Conservation (phyloP, 306 rosid genomes). For the Vicia sativa region DNA sequence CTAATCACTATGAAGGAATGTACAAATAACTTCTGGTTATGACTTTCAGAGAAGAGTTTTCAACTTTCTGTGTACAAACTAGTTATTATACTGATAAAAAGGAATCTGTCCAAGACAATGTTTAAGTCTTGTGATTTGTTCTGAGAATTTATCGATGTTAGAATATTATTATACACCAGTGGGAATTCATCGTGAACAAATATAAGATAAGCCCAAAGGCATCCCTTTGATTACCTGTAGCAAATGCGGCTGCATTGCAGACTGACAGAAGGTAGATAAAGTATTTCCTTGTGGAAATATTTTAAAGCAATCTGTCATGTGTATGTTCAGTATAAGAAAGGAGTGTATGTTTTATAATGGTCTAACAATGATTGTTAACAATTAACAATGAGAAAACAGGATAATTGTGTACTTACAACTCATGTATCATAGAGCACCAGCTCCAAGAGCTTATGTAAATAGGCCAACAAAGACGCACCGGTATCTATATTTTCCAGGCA, state of each 20-base stretch:
- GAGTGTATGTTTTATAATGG: neutral
- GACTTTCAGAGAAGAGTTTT: constrained; percentile 76
- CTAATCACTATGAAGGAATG: constrained; percentile 20
- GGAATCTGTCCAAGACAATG: constrained; percentile 83
- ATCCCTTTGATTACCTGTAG: neutral
- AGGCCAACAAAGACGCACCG: neutral
- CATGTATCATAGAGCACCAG: neutral
- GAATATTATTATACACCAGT: neutral
- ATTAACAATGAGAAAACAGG: neutral
- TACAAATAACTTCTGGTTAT: constrained; percentile 35
- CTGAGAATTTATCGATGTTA: neutral
- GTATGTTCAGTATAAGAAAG: constrained; percentile 2
- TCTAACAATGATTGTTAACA: neutral
- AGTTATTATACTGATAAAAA: constrained; percentile 79
- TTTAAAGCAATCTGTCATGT: neutral
- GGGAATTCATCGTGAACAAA: neutral
- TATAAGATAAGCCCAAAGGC: neutral
- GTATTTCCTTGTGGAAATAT: neutral
- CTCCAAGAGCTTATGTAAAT: neutral
- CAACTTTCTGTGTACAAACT: constrained; percentile 60
- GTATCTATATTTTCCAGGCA: neutral
- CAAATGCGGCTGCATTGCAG: neutral
- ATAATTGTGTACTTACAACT: neutral
- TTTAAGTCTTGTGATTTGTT: constrained; percentile 7
- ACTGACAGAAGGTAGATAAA: constrained; percentile 16